These are phyloP conservation scores for Lanmaoa rubissima DNA, from an alignment of 768 basidiomycete species.

Conservation along the genomic window DNA sequence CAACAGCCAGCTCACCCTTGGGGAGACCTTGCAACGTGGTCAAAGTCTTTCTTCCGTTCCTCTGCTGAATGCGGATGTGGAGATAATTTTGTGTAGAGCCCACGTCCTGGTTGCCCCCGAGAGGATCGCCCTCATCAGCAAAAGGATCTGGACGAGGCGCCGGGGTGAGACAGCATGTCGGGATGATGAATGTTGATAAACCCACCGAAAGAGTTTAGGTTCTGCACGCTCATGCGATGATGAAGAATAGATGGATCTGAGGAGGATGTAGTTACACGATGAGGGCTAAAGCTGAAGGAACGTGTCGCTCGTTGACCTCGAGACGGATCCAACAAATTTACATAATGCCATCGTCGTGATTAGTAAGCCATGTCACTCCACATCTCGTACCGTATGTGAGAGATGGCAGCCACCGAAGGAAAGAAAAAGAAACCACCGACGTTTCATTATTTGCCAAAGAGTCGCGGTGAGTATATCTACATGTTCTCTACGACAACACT, in stretches of 20 bases:
- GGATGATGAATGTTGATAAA: slow-evolving; percentile 15
- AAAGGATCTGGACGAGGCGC: slow-evolving; percentile 72
- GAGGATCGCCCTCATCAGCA: slow-evolving; percentile 89
- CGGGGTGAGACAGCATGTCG: slow-evolving; percentile 9
- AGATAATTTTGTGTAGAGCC: slow-evolving; percentile 82
- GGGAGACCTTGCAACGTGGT: slow-evolving; percentile 96
- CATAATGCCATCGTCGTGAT: slow-evolving; percentile 16
- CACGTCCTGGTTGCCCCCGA: slow-evolving; percentile 70
- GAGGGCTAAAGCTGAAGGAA: slow-evolving; percentile 19
- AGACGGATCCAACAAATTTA: slow-evolving; percentile 21
- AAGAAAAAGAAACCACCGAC: slow-evolving; percentile 59
- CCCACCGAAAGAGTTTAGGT: slow-evolving; percentile 77
- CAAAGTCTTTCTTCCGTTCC: slow-evolving; percentile 98
- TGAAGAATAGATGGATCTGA: slow-evolving; percentile 40
- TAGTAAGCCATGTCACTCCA: slow-evolving; percentile 22
- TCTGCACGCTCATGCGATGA: slow-evolving; percentile 95
- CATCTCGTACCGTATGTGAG: background rate
- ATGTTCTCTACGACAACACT: background rate
- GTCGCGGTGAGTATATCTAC: slow-evolving; percentile 50
- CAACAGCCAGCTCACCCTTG: slow-evolving; percentile 55
- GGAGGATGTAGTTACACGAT: slow-evolving; percentile 47
- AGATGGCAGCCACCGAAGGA: slow-evolving; percentile 5
- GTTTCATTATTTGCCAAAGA: slow-evolving; percentile 63
- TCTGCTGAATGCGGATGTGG: slow-evolving; percentile 97
- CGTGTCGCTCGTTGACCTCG: slow-evolving; percentile 7